Evolutionary conservation across 148 eudicot genomes (phyloP).

Genomic region (Pharnaceum exiguum): DNA sequence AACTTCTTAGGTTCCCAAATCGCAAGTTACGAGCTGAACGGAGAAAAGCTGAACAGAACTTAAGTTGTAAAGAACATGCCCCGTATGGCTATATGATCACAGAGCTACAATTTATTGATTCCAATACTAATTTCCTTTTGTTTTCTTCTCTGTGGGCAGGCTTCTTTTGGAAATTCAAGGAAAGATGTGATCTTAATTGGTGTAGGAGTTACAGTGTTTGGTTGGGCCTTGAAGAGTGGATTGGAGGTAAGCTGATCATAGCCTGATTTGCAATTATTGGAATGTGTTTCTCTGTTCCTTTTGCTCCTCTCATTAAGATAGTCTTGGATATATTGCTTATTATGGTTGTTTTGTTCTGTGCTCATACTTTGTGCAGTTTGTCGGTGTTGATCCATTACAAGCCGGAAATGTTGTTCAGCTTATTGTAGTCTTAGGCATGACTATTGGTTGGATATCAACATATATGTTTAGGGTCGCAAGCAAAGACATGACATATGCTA

Average conservation of each 20-base stretch:
- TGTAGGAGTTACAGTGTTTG: conserved; percentile 68
- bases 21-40: no score
- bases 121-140: not conserved
- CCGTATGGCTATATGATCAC: not conserved
- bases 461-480: conserved; percentile 90
- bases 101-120: not conserved
- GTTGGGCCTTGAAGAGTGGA: conserved; percentile 73
- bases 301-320: no score
- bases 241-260: conserved; percentile 54
- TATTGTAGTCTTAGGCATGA: conserved; percentile 81
- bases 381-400: conserved; percentile 89
- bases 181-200: conserved; percentile 94
- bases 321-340: not conserved
- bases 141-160: conserved; percentile 34
- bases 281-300: not conserved
- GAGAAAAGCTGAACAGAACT: no score
- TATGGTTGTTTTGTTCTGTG: not conserved
- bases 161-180: conserved; percentile 79
- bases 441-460: conserved; percentile 93
- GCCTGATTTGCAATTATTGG: not conserved
- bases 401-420: conserved; percentile 95
- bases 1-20: no score
- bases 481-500: conserved; percentile 98
- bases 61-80: not conserved
- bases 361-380: conserved; percentile 38